Evolutionary conservation across 106 monocot genomes (phyloP).

Genomic region (Platanthera zijinensis): DNA sequence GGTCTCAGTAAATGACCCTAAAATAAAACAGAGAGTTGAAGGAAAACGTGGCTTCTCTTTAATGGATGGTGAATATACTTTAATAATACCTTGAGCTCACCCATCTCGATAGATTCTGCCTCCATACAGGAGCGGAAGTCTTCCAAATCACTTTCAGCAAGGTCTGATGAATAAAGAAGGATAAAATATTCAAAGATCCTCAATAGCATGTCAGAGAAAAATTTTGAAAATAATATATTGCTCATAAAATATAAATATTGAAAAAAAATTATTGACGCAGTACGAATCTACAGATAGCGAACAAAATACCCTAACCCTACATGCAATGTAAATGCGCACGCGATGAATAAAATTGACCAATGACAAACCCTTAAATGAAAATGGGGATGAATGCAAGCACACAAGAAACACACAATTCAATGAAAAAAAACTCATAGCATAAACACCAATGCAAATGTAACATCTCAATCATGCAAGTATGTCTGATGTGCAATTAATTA

Average conservation of each 20-base stretch:
- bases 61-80: neutral
- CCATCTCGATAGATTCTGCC: slow-evolving; percentile 14
- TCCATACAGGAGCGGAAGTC: slow-evolving; percentile 38
- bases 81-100: slow-evolving; percentile 28
- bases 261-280: neutral
- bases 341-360: too few species aligned
- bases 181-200: slow-evolving; percentile 7
- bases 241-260: neutral
- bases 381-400: too few species aligned
- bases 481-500: too few species aligned
- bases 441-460: too few species aligned
- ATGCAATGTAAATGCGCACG: too few species aligned
- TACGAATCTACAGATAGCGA: neutral
- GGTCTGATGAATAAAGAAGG: slow-evolving; percentile 28
- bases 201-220: neutral
- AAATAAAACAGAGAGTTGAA: neutral
- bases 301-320: too few species aligned
- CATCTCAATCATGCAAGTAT: too few species aligned
- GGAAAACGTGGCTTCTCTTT: neutral
- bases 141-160: slow-evolving; percentile 38
- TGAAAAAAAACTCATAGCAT: too few species aligned
- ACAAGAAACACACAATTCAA: too few species aligned
- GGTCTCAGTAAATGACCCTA: neutral
- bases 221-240: neutral
- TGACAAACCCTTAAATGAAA: too few species aligned